Evolutionary conservation across 768 basidiomycete genomes (phyloP).

Genomic region (Lepiota subincarnata): DNA sequence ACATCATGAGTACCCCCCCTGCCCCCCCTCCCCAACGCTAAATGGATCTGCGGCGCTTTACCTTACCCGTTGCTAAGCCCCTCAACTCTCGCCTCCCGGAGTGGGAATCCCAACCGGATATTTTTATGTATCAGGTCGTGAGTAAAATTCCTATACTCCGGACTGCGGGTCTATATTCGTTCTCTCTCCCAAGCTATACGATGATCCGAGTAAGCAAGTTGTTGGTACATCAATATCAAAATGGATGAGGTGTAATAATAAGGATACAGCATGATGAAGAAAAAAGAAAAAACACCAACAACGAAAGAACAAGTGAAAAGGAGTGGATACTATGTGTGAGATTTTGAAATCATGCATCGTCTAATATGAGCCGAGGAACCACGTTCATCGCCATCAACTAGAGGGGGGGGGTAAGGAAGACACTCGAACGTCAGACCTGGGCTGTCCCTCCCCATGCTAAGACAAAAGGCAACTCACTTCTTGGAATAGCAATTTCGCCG

Average conservation of each 20-base stretch:
- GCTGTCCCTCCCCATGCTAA: neutral
- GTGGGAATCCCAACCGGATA: conserved; percentile 3
- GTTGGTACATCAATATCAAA: neutral
- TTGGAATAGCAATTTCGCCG: conserved; percentile 89
- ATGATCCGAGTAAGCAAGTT: neutral
- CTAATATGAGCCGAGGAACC: conserved; percentile 82
- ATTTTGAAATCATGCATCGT: conserved; percentile 54
- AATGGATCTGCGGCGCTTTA: conserved; percentile 2
- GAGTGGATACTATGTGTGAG: neutral
- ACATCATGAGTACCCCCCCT: neutral
- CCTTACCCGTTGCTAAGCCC: neutral
- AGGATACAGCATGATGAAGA: neutral
- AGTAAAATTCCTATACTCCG: neutral
- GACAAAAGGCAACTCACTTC: conserved; percentile 48
- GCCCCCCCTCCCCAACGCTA: no score
- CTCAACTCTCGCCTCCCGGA: neutral
- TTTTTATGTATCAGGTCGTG: neutral
- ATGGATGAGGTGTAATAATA: neutral
- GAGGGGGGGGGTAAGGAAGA: neutral
- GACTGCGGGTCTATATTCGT: neutral
- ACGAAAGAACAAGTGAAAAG: neutral
- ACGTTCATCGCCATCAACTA: conserved; percentile 98
- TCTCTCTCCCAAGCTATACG: neutral
- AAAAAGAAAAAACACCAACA: no score
- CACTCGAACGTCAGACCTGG: neutral